Evolutionary conservation across 768 basidiomycete genomes (phyloP).

Genomic region (Pleurotus tuoliensis): DNA sequence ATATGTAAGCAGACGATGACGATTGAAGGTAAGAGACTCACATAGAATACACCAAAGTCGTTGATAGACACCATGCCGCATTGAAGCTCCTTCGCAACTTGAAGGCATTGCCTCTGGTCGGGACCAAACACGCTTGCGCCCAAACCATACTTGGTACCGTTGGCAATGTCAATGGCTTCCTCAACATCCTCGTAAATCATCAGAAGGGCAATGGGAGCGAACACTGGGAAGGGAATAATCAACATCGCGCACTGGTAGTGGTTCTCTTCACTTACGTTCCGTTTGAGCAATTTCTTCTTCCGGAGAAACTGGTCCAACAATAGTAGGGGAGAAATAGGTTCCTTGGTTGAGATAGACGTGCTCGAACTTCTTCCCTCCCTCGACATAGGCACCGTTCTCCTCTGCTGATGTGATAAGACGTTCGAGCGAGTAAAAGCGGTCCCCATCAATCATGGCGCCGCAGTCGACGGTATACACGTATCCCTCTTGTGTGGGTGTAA

Average conservation of each 20-base stretch:
- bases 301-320: conserved; percentile 73
- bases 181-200: conserved; percentile 82
- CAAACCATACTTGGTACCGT: conserved; percentile 83
- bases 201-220: conserved; percentile 87
- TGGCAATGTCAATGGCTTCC: conserved; percentile 85
- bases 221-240: conserved; percentile 49
- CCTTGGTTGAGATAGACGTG: conserved; percentile 71
- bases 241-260: neutral
- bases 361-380: conserved; percentile 61
- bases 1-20: neutral
- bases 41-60: conserved; percentile 88
- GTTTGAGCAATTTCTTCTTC: conserved; percentile 74
- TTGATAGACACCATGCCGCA: conserved; percentile 98
- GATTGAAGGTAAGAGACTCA: conserved; percentile 31
- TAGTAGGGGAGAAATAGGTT: conserved; percentile 82
- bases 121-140: conserved; percentile 95
- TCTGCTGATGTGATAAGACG: conserved; percentile 66
- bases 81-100: conserved; percentile 77
- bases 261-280: conserved; percentile 56
- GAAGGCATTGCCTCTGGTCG: conserved; percentile 69
- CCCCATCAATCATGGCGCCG: conserved; percentile 80
- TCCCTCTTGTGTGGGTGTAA: conserved; percentile 62
- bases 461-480: conserved; percentile 76
- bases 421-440: conserved; percentile 68
- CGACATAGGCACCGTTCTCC: conserved; percentile 58